Conservation (phyloP, 805 yeast species). For the Yueomyces sinensis region DNA sequence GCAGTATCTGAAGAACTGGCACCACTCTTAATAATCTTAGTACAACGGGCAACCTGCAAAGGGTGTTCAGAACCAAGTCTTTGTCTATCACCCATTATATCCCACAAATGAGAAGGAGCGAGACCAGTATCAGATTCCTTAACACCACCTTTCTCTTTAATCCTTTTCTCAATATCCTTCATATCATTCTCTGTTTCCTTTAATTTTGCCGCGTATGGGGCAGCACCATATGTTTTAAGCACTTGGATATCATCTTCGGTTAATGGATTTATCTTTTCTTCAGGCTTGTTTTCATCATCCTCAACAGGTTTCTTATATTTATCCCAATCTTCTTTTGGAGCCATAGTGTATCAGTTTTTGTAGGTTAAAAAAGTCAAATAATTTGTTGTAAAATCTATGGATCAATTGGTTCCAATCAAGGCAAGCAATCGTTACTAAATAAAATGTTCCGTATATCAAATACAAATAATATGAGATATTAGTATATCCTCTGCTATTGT, state of each 20-base stretch:
- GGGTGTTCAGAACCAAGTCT: slow-evolving; percentile 91
- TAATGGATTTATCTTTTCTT: slow-evolving; percentile 71
- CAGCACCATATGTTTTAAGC: slow-evolving; percentile 91
- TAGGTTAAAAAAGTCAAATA: no score
- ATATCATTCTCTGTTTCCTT: slow-evolving; percentile 80
- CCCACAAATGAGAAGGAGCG: slow-evolving; percentile 96
- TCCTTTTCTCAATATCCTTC: slow-evolving; percentile 68
- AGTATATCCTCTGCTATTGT: no score
- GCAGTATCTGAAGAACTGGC: slow-evolving; percentile 12
- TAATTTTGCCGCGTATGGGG: slow-evolving; percentile 78
- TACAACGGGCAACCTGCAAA: slow-evolving; percentile 95
- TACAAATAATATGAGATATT: no score
- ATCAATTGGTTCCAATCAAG: no score
- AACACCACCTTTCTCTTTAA: slow-evolving; percentile 88
- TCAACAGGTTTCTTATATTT: slow-evolving; percentile 79
- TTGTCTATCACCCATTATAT: slow-evolving; percentile 89
- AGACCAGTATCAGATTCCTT: slow-evolving; percentile 97
- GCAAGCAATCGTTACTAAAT: no score
- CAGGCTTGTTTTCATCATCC: slow-evolving; percentile 40
- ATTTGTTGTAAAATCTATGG: no score
- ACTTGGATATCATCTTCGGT: slow-evolving; percentile 97
- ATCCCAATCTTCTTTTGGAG: slow-evolving; percentile 98
- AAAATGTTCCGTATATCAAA: no score
- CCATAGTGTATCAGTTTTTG: no score
- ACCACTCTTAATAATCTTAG: slow-evolving; percentile 74